Evolutionary conservation across 768 basidiomycete genomes (phyloP), one percentile per base, ranked within the genome.

Genomic region (Trametes meyenii): DNA sequence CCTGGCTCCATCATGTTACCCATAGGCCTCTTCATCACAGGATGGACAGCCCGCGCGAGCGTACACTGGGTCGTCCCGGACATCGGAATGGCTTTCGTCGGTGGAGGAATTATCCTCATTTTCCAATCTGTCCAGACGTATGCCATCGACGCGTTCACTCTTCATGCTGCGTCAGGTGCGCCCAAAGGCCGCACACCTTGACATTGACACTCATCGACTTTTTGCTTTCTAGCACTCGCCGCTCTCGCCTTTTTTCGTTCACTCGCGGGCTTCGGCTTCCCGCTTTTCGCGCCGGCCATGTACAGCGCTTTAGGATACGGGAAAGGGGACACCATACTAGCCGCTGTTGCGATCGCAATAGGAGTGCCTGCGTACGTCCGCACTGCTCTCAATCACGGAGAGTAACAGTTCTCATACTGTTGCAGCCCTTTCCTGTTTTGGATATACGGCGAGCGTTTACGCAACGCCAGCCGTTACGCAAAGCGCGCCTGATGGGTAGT

Each of bases 51-150:
- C 0, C 75, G 88, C 62, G 67, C 76, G 0, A 69, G 75, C 19
- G 68, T 85, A 0, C 84, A 84, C 61, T 94, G 91, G 92, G 84
- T 92, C 53, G 85, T 76, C 0, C 80, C 83, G 0, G 88, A 90
- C 65, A 78, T 90, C 26, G 87, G 87, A 1, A 82, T 85, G 36
- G 78, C 75, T 0, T 70, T 83, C 13, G 70, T 88, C 19, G 86
- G 85, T 13, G 79, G 74, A 0, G 86, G 86, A 0, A 71, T 83
- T 38, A 85, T 89, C 55, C 72, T 87, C 16, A 75, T 75, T 60
- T 87, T 89, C 73, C 85, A 88, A 66, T 67, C 77, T 0, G 84
- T 86, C 14, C 85, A 88, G 66, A 84, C 83, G 2, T 92, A 90
- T 54, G 73, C 89, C 45, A 80, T 92, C 29, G 87, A 89, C 64